A percentile compares a stretch with the other conserved stretches of the same genome.
These are phyloP conservation scores for Hypomyces rosellus DNA, from an alignment of 2,329 filamentous ascomycete species.

Conservation along the genomic window DNA sequence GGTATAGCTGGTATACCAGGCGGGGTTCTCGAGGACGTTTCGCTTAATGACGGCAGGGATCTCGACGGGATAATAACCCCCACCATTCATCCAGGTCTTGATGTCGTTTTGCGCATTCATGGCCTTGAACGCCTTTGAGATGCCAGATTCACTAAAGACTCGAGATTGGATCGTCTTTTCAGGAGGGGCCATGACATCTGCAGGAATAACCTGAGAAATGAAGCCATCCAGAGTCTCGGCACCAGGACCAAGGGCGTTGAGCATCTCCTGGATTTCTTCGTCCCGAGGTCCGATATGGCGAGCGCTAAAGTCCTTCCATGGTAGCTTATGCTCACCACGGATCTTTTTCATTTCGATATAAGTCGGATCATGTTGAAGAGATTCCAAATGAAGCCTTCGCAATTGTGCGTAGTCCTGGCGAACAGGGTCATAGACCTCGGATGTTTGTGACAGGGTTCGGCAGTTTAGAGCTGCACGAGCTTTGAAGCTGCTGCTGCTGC, in stretches of 20 bases:
- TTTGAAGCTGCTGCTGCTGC: neutral
- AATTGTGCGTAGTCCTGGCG: neutral
- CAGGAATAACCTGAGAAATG: conserved; percentile 74
- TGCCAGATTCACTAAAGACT: conserved; percentile 41
- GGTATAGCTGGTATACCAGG: conserved; percentile 97
- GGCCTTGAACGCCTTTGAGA: conserved; percentile 27
- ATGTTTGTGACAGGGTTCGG: conserved; percentile 15
- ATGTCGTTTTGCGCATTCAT: conserved; percentile 31
- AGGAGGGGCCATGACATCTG: conserved; percentile 55
- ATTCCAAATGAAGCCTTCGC: conserved; percentile 11
- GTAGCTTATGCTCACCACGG: conserved; percentile 15
- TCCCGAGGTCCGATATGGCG: conserved; percentile 83
- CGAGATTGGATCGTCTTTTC: conserved; percentile 37
- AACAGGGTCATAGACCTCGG: conserved; percentile 5
- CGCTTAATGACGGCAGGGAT: conserved; percentile 86
- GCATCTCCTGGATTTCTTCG: conserved; percentile 67
- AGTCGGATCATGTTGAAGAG: conserved; percentile 16
- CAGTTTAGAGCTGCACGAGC: neutral
- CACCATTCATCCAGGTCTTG: conserved; percentile 69
- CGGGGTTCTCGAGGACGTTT: conserved; percentile 87
- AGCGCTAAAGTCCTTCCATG: conserved; percentile 52
- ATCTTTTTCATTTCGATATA: conserved; percentile 19
- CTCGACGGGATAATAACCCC: conserved; percentile 81
- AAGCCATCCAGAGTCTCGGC: conserved; percentile 72
- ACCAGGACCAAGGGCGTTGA: conserved; percentile 69